phyloP scores from a whole-genome alignment of 768 basidiomycete species.

The Suillus plorans region DNA sequence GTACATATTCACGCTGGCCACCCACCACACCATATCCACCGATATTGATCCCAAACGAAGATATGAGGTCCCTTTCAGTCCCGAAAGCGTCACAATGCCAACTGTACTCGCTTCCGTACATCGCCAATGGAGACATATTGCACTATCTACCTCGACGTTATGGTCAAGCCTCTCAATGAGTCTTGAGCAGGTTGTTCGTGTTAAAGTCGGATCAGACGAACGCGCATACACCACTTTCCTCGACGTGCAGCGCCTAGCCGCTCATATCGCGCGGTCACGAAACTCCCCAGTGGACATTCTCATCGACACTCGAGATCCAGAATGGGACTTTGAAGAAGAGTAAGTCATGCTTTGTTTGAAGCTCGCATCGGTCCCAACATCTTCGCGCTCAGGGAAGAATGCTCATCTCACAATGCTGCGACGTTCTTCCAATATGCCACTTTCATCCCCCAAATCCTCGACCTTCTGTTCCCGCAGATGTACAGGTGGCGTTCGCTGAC shows the following conservation, averaged over 20 bases:
- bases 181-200: conserved; percentile 15
- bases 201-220: background rate
- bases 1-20: conserved; percentile 52
- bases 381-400: conserved; percentile 8
- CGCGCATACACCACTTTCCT: conserved; percentile 14
- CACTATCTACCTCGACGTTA: conserved; percentile 45
- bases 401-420: background rate
- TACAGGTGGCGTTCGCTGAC: conserved; percentile 51
- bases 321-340: conserved; percentile 61
- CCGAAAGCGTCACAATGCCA: conserved; percentile 44
- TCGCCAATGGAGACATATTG: conserved; percentile 53
- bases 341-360: conserved; percentile 18
- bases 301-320: conserved; percentile 56
- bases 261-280: conserved; percentile 47
- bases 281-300: conserved; percentile 53
- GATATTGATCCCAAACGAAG: conserved; percentile 16
- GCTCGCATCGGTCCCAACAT: background rate
- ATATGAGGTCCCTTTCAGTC: conserved; percentile 30
- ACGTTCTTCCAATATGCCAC: conserved; percentile 11
- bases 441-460: conserved; percentile 25
- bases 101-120: conserved; percentile 47
- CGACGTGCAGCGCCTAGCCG: conserved; percentile 38
- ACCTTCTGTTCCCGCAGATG: conserved; percentile 51
- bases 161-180: conserved; percentile 59
- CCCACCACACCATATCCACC: conserved; percentile 29